Conservation (phyloP, 1,139 yeast species). For the Pichia sp. region DNA sequence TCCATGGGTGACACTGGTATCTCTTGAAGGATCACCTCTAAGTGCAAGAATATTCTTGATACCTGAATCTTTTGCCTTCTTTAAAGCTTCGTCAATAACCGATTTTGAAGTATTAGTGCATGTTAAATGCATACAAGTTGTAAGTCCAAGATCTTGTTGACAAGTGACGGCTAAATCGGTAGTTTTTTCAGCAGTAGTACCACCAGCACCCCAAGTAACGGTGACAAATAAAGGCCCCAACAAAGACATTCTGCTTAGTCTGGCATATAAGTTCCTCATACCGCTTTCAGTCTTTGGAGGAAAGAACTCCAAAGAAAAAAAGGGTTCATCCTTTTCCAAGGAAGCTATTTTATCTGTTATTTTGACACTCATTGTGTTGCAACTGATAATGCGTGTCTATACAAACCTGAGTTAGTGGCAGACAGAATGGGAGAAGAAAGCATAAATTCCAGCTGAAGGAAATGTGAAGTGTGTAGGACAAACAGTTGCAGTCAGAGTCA, state of each 20-base stretch:
- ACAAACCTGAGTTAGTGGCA: too few relatives aligned
- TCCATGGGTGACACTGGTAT: slow-evolving; percentile 88
- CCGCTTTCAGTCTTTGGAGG: slow-evolving; percentile 89
- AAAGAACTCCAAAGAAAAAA: slow-evolving; percentile 87
- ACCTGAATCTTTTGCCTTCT: slow-evolving; percentile 66
- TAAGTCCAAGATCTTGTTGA: slow-evolving; percentile 66
- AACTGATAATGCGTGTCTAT: background rate
- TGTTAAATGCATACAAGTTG: slow-evolving; percentile 90
- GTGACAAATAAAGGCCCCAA: slow-evolving; percentile 85
- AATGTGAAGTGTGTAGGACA: too few relatives aligned
- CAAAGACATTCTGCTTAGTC: slow-evolving; percentile 84
- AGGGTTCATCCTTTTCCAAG: slow-evolving; percentile 44
- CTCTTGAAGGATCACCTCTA: slow-evolving; percentile 95
- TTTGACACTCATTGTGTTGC: slow-evolving; percentile 30
- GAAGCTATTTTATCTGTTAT: slow-evolving; percentile 52
- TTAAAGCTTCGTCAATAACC: slow-evolving; percentile 73
- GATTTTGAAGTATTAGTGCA: slow-evolving; percentile 85
- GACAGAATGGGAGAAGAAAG: too few relatives aligned
- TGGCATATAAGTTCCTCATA: slow-evolving; percentile 70
- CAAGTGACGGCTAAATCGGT: slow-evolving; percentile 76
- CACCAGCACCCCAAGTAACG: slow-evolving; percentile 99
- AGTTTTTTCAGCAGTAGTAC: slow-evolving; percentile 84
- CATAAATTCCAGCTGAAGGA: too few relatives aligned
- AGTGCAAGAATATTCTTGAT: slow-evolving; percentile 84
- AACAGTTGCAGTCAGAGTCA: too few relatives aligned